Evolutionary conservation across 768 basidiomycete species (phyloP).

Genomic region (Clavulina sp.): DNA sequence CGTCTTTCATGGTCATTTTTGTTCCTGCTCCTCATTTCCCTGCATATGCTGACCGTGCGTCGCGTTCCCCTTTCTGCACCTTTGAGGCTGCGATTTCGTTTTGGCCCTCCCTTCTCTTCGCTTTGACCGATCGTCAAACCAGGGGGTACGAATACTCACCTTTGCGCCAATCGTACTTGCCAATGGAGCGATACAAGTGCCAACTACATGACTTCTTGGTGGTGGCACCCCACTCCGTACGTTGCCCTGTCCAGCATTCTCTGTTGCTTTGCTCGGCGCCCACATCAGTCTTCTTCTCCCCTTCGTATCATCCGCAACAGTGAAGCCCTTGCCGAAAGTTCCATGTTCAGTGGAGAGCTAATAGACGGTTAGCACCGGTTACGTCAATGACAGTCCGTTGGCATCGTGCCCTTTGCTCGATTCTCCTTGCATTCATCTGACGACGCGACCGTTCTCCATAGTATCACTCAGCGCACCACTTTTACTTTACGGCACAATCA

Average conservation of each 20-base stretch:
- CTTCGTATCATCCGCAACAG: background rate
- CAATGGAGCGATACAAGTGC: constrained; percentile 32
- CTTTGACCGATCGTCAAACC: constrained; percentile 27
- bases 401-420: too few relatives aligned
- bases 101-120: constrained; percentile 20
- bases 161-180: constrained; percentile 51
- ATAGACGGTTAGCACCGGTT: constrained; percentile 12
- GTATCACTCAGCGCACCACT: background rate
- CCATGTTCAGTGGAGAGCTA: constrained; percentile 18
- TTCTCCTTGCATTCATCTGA: too few relatives aligned
- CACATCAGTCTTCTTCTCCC: background rate
- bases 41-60: background rate
- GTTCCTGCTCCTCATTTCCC: background rate
- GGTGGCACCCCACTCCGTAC: constrained; percentile 67
- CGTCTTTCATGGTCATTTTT: background rate
- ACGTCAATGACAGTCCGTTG: constrained; percentile 9
- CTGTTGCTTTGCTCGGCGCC: background rate
- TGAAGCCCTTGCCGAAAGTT: constrained; percentile 21
- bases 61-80: background rate
- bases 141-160: constrained; percentile 32
- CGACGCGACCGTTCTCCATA: too few relatives aligned
- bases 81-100: background rate
- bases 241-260: background rate
- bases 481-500: background rate
- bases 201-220: constrained; percentile 28